phyloP scores from a whole-genome alignment of 2,329 filamentous ascomycete species.

The Orbilia quercus region DNA sequence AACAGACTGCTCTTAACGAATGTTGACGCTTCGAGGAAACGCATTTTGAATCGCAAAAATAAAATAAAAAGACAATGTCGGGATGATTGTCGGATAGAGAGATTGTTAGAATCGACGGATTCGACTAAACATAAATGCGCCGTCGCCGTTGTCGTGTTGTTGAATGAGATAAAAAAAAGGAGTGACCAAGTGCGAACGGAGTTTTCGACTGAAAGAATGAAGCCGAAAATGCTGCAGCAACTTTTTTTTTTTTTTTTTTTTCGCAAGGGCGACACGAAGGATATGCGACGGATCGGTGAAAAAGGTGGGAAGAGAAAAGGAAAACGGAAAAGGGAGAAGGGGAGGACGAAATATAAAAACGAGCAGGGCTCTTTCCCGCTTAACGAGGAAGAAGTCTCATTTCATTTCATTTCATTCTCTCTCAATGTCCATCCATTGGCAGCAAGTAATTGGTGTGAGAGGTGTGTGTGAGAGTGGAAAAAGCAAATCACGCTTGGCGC shows the following conservation, averaged over 20 bases:
- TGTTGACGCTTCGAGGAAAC: constrained; percentile 35
- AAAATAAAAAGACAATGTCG: neutral
- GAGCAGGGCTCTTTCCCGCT: too few species aligned
- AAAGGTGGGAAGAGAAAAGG: constrained; percentile 4
- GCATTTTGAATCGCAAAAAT: constrained; percentile 22
- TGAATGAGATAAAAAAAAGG: neutral
- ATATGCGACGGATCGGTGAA: constrained; percentile 13
- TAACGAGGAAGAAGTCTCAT: too few species aligned
- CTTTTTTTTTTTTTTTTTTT: too few species aligned
- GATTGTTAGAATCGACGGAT: neutral
- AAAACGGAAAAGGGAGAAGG: constrained; percentile 10
- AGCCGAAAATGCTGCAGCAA: constrained; percentile 9
- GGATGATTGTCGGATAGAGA: constrained; percentile 6
- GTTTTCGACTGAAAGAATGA: neutral
- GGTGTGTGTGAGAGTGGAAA: neutral
- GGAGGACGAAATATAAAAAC: constrained; percentile 10
- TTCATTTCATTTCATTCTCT: too few species aligned
- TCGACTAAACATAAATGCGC: neutral
- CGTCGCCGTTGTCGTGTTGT: neutral
- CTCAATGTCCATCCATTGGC: too few species aligned
- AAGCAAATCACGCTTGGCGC: too few species aligned
- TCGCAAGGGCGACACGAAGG: too few species aligned
- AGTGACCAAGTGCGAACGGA: neutral
- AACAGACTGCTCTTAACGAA: constrained; percentile 41
- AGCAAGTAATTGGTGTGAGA: too few species aligned